Base-by-base conservation (phyloP, 208 protist genomes). In the Wallacemonas sp. region DNA sequence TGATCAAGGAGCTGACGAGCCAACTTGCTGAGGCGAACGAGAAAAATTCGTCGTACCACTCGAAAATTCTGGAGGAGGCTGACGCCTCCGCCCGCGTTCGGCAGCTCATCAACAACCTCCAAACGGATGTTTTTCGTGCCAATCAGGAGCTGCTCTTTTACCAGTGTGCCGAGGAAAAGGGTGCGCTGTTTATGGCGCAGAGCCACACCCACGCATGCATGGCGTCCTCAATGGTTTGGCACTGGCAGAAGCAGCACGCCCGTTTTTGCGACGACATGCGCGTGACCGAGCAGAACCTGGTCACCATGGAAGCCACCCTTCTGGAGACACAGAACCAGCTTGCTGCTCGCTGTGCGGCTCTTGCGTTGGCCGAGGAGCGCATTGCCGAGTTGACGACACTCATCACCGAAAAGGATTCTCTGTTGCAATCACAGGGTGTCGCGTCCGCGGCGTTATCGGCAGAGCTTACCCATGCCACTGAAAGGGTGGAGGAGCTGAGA, bases 1-100 rank as follows among this genome's bases (percentile, higher is more conserved):
- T 94, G 23, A 88, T 94, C 32, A 78, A 81, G n/a, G 74, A 80
- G 26, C 63, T 94, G 19, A 88, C 84, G 17, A 70, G 74, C 9
- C 83, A 93, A 48, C 68, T 93, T 14, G 72, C 72, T 49, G 71
- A 77, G 12, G 77, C 77, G 1, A 87, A 78, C 43, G 74, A 78
- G 23, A 90, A 76, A 48, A 88, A 81, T 56, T 66, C 78, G 12
- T 62, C 64, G 24, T 81, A 86, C 44, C 77, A 88, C 48, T 58
- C 34, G 1, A 87, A 78, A 64, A 78, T 87, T 68, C 54, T 88
- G 5, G 76, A 84, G 61, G 80, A 83, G 52, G 77, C 76, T 1
- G 85, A 86, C n/a, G 34, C 34, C 0, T 63, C 70, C n/a, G 38
- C 27, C 14, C 70, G 80, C 12, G 27, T 85, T 23, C 64, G 58